Evolutionary conservation across 2,329 filamentous ascomycete species (phyloP), one percentile per base, ranked within the genome.

Genomic region (Aschersonia sp.): DNA sequence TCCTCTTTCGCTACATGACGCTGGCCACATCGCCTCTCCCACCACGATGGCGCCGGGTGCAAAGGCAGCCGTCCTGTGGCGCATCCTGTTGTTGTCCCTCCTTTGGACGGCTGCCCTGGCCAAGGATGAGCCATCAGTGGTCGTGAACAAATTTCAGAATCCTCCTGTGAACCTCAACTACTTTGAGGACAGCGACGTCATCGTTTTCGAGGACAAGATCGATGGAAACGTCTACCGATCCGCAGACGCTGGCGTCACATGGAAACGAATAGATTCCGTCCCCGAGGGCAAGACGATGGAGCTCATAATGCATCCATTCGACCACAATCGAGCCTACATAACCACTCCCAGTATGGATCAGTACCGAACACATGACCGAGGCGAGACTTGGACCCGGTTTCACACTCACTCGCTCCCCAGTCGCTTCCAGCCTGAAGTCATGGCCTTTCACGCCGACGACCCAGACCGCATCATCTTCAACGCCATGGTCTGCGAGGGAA

Each of bases 381-480:
- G 89, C 52, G 77, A 92, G 65, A 81, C 76, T 5, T 98, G 92
- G 92, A 65, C 72, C 45, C 65, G 74, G 48, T 97, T 96, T 66
- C 66, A 77, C 49, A 82, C 84, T 38, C 70, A 77, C 41, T 70
- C 69, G 44, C 64, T 68, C 55, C 77, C 77, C 45, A 80, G 72
- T 61, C 64, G 71, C 54, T 78, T 74, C 55, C 67, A 73, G 51
- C 52, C 59, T 45, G 59, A 65, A 10, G 57, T 70, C 65, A 71
- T 97, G 54, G 72, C 72, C 55, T 98, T 95, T 67, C 88, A 97
- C 65, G 88, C 87, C 48, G 72, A 68, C 53, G 87, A 98, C 62
- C 79, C 84, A 29, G 78, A 91, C 58, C 87, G 86, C 66, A 85
- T 97, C 53, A 77, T 98, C 52, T 88, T 92, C 68, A 84, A 89